Conservation (phyloP, 169 alveolate species). For the Theileria orientalis region DNA sequence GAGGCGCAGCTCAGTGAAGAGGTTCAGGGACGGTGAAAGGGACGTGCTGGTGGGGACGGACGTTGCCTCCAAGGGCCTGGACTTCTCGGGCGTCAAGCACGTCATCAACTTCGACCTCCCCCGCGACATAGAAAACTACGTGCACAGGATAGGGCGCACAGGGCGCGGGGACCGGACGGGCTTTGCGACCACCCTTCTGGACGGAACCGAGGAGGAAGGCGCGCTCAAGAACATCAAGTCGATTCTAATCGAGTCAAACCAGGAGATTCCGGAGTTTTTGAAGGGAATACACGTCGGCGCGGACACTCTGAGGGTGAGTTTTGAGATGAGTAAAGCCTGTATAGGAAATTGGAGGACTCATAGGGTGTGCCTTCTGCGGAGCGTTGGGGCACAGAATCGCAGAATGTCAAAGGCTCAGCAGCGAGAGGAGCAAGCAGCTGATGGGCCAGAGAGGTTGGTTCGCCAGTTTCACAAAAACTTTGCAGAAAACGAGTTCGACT, state of each 20-base stretch:
- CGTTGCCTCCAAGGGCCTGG: slow-evolving; percentile 97
- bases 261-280: slow-evolving; percentile 84
- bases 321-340: not conserved
- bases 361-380: slow-evolving; percentile 91
- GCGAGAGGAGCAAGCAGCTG: slow-evolving; percentile 56
- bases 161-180: slow-evolving; percentile 94
- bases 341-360: slow-evolving; percentile 86
- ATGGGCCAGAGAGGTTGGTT: not conserved
- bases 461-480: not conserved
- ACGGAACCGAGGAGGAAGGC: slow-evolving; percentile 77
- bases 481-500: not conserved
- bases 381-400: slow-evolving; percentile 90
- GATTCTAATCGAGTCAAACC: slow-evolving; percentile 88
- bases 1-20: slow-evolving; percentile 80
- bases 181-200: slow-evolving; percentile 91
- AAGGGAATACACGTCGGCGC: slow-evolving; percentile 80
- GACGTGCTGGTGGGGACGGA: slow-evolving; percentile 91
- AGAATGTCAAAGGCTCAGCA: slow-evolving; percentile 85
- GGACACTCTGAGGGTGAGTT: slow-evolving; percentile 67
- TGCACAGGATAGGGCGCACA: slow-evolving; percentile 98
- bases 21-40: slow-evolving; percentile 79
- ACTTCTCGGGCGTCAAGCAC: slow-evolving; percentile 93
- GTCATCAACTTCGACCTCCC: slow-evolving; percentile 99
- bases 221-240: slow-evolving; percentile 85
- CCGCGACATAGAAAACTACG: slow-evolving; percentile 93